phyloP scores from a whole-genome alignment of 331 rosid genomes.

The Arachis monticola region DNA sequence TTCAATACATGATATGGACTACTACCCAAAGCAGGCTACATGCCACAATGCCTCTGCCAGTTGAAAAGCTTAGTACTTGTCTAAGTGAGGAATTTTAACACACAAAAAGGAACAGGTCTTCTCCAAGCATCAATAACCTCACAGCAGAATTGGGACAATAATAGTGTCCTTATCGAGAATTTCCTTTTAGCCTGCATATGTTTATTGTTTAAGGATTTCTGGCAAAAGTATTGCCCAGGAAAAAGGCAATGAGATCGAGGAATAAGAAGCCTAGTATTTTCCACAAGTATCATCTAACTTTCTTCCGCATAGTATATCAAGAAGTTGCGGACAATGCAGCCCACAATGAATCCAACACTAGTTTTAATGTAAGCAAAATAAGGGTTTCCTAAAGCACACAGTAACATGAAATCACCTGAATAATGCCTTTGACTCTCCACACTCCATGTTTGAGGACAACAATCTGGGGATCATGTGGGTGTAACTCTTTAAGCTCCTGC shows the following conservation, averaged over 20 bases:
- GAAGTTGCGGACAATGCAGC: neutral
- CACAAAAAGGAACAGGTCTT: slow-evolving; percentile 1
- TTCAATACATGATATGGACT: neutral
- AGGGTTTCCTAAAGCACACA: neutral
- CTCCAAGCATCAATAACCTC: neutral
- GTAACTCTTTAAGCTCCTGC: slow-evolving; percentile 66
- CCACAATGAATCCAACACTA: slow-evolving; percentile 1
- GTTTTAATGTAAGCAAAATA: slow-evolving; percentile 3
- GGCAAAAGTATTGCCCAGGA: slow-evolving; percentile 12
- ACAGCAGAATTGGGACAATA: neutral
- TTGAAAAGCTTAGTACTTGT: neutral
- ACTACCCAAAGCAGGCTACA: neutral
- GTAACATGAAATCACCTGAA: slow-evolving; percentile 60
- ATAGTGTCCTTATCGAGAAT: neutral
- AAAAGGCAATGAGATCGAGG: neutral
- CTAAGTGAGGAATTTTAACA: neutral
- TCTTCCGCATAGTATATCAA: slow-evolving; percentile 16
- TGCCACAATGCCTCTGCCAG: slow-evolving; percentile 1
- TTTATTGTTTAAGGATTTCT: neutral
- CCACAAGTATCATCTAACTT: neutral
- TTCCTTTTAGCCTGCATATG: neutral
- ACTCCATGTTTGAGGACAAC: slow-evolving; percentile 83
- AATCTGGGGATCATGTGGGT: slow-evolving; percentile 79
- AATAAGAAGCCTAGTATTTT: slow-evolving; percentile 2
- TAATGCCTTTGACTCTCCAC: slow-evolving; percentile 95